Evolutionary conservation across 2,329 filamentous ascomycete genomes (phyloP), one percentile per base, ranked within the genome.

Genomic region (Neonectria punicea): DNA sequence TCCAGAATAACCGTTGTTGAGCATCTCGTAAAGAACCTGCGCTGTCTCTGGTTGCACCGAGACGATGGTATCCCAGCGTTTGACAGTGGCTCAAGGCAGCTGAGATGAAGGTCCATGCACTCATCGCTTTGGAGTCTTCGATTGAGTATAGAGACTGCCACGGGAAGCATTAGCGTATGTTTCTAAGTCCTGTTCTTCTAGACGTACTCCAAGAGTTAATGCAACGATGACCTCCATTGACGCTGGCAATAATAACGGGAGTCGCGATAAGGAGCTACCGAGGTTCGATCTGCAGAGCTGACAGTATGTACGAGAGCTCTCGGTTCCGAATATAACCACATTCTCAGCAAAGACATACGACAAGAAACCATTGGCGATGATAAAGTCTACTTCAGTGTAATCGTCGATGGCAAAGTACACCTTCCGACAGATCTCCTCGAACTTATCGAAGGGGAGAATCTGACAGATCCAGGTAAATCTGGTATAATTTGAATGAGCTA

Each of bases 91-190:
- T 75, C 13, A 75, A 66, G 6, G 80, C 79, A n/a, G 69, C 68
- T 4, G 80, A 80, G 25, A 81, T 78, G n/a, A 78, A 74, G 4
- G 67, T 76, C 75, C 78, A 81, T 13, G 78, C 78, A 46, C 71
- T 51, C 18, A 70, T 69, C 5, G 75, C 73, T 51, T 73, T 78
- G 1, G 76, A 76, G n/a, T 74, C 70, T 56, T 81, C 80, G 11
- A 80, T 69, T 7, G 74, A 72, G 20, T 79, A 68, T 7, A 78
- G 69, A 13, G 77, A 70, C 79, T 80, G 50, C 18, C 1, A 22
- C 2, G 7, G 14, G 6, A n/a, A 11, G 25, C 47, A 44, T 61
- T 28, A 30, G 20, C 3, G 6, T 4, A 2, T 0, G 0, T 11
- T 2, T 18, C 9, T 16, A 4, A 43, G 8, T 20, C 4, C 1